phyloP scores from a whole-genome alignment of 2,329 filamentous ascomycete species.

The Fusarium sp. region DNA sequence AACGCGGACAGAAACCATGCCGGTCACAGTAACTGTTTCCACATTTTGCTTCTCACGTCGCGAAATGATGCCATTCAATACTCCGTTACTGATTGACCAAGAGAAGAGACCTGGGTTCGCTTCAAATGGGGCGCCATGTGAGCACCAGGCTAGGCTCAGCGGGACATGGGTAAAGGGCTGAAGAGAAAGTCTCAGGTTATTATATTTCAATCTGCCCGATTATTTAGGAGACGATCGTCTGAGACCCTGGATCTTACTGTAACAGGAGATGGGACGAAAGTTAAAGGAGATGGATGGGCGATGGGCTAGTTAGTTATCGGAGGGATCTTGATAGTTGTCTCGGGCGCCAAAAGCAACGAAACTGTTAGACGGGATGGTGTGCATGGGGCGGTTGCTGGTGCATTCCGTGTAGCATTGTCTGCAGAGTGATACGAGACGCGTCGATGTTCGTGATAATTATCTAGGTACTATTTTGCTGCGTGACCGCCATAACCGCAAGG shows the following conservation, averaged over 20 bases:
- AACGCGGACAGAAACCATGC: slow-evolving; percentile 15
- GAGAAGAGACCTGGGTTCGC: slow-evolving; percentile 4
- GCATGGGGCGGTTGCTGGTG: slow-evolving; percentile 19
- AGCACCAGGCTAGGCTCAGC: neutral
- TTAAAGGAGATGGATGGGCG: neutral
- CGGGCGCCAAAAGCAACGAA: neutral
- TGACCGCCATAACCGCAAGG: slow-evolving; percentile 23
- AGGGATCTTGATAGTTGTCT: slow-evolving; percentile 2
- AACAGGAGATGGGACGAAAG: slow-evolving; percentile 24
- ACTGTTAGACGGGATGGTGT: neutral
- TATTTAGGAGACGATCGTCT: neutral
- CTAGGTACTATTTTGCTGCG: slow-evolving; percentile 8
- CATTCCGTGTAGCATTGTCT: slow-evolving; percentile 20
- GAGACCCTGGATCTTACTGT: slow-evolving; percentile 6
- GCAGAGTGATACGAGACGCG: slow-evolving; percentile 12
- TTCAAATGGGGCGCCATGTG: neutral
- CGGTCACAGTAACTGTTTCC: slow-evolving; percentile 34
- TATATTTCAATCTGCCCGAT: neutral
- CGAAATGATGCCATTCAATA: slow-evolving; percentile 38
- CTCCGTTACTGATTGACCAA: slow-evolving; percentile 1
- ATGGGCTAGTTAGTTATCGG: neutral
- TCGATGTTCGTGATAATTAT: neutral
- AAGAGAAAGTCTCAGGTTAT: slow-evolving; percentile 4
- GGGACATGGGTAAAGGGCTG: neutral
- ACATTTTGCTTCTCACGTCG: slow-evolving; percentile 31